phyloP scores from a whole-genome alignment of 257 asterid species.

The Nicotiana sylvestris region DNA sequence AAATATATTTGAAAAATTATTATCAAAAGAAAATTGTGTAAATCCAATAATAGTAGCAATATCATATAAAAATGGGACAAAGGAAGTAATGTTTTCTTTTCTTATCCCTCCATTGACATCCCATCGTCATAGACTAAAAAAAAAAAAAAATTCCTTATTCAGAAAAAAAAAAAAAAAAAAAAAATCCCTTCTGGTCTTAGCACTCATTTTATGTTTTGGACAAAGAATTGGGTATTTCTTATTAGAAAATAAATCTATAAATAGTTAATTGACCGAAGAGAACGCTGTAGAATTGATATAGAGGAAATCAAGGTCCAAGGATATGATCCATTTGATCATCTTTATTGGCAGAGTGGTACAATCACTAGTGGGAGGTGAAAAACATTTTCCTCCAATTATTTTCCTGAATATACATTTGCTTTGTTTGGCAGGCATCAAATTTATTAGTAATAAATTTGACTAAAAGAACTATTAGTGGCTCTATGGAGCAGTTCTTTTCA shows the following conservation, averaged over 20 bases:
- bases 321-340: background rate
- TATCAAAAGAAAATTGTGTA: no score
- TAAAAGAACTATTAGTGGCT: background rate
- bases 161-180: no score
- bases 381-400: background rate
- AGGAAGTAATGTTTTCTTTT: no score
- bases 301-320: background rate
- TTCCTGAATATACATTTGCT: background rate
- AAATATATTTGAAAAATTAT: no score
- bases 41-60: background rate
- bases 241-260: background rate
- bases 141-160: no score
- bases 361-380: background rate
- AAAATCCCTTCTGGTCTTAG: background rate
- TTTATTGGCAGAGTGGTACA: background rate
- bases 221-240: background rate
- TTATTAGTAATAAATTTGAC: background rate
- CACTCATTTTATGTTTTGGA: background rate
- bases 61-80: background rate
- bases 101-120: background rate
- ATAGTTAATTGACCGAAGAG: background rate
- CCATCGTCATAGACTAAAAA: background rate
- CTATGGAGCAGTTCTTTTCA: background rate
- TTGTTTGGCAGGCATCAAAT: background rate
- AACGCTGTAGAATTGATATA: background rate